phyloP scores from a whole-genome alignment of 2,329 filamentous ascomycete species.

The Chrysoporthe austroafricana region DNA sequence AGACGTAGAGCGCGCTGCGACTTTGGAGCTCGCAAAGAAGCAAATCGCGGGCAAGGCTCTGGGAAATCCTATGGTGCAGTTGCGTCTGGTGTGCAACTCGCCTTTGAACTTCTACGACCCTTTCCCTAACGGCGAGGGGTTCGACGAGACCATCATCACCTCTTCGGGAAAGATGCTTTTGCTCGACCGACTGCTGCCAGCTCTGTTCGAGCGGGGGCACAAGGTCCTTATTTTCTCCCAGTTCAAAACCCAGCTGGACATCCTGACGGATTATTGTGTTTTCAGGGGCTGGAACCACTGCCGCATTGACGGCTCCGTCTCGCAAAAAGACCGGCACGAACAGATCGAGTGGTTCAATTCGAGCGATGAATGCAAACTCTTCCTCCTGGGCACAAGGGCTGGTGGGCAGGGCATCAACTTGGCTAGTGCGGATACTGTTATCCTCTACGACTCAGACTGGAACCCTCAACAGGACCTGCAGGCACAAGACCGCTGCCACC shows the following conservation, averaged over 20 bases:
- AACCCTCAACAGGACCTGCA: constrained; percentile 98
- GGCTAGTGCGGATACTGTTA: constrained; percentile 86
- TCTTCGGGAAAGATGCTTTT: constrained; percentile 95
- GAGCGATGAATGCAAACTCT: constrained; percentile 69
- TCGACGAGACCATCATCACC: constrained; percentile 83
- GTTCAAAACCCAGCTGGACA: constrained; percentile 92
- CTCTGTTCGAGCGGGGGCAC: constrained; percentile 73
- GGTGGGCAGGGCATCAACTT: constrained; percentile 96
- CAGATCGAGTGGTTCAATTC: constrained; percentile 77
- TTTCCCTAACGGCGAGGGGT: constrained; percentile 63
- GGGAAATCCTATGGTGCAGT: constrained; percentile 90
- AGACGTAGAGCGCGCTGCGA: constrained; percentile 67
- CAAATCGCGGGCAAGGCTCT: constrained; percentile 91
- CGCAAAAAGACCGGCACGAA: constrained; percentile 70
- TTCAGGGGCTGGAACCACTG: constrained; percentile 81
- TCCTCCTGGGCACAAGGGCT: constrained; percentile 86
- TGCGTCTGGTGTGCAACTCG: constrained; percentile 88
- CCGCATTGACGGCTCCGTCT: constrained; percentile 87
- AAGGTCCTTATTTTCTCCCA: constrained; percentile 97
- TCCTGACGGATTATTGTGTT: constrained; percentile 83
- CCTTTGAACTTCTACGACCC: constrained; percentile 98
- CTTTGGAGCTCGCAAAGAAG: constrained; percentile 78
- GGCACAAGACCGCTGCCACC: constrained; percentile 91
- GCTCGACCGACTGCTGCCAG: constrained; percentile 81
- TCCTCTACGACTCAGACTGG: constrained; percentile 87